These are phyloP conservation scores for Curvularia lunata DNA, from an alignment of 2,329 filamentous ascomycete species.

Conservation along the genomic window DNA sequence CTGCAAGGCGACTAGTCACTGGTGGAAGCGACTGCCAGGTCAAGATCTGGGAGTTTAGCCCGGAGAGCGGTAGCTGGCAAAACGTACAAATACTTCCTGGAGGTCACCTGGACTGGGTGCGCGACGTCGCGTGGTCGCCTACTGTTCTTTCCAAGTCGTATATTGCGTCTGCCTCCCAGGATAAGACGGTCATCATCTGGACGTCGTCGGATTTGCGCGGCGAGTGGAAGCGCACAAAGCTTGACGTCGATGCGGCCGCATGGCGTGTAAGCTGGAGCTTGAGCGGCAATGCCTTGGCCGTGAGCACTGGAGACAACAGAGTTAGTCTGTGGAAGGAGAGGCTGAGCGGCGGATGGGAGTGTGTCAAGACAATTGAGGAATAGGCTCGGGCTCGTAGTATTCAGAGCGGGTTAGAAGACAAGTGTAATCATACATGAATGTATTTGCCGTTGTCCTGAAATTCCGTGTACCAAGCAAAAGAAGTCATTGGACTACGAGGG, in stretches of 20 bases:
- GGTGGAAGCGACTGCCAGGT: constrained; percentile 92
- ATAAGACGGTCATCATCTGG: constrained; percentile 98
- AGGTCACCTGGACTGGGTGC: constrained; percentile 95
- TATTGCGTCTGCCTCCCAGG: constrained; percentile 93
- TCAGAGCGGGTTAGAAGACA: neutral
- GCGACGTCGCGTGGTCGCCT: constrained; percentile 96
- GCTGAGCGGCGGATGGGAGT: constrained; percentile 94
- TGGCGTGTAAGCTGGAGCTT: constrained; percentile 99
- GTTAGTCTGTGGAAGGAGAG: constrained; percentile 99
- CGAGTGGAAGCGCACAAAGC: constrained; percentile 83
- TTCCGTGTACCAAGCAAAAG: neutral
- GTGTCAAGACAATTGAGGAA: constrained; percentile 95
- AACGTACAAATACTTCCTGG: constrained; percentile 67
- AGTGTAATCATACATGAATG: neutral
- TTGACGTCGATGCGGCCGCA: constrained; percentile 86
- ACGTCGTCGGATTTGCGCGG: constrained; percentile 63
- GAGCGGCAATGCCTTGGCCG: constrained; percentile 93
- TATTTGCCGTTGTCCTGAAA: neutral
- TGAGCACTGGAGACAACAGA: constrained; percentile 94
- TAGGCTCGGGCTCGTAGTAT: constrained; percentile 48
- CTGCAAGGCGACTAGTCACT: constrained; percentile 85
- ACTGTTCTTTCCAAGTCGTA: constrained; percentile 95
- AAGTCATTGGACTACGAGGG: neutral
- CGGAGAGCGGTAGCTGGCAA: constrained; percentile 60
- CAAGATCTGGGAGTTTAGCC: constrained; percentile 85